Conservation (phyloP, 1,284 basidiomycete species). For the Tausonia pullulans region DNA sequence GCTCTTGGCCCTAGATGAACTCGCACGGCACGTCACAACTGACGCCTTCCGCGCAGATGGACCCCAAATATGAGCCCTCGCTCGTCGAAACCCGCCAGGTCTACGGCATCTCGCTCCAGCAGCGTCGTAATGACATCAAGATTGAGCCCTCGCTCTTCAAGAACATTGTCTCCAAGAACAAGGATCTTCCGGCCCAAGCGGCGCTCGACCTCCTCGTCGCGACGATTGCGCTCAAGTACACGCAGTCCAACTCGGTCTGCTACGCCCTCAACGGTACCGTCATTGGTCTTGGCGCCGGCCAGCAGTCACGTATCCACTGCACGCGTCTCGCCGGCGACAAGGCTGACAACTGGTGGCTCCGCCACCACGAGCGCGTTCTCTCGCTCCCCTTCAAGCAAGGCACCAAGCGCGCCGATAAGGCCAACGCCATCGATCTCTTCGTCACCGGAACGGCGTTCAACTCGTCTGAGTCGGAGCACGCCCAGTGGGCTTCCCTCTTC, state of each 20-base stretch:
- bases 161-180: conserved; percentile 81
- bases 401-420: conserved; percentile 93
- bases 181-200: conserved; percentile 46
- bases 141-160: conserved; percentile 71
- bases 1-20: background rate
- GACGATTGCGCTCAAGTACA: conserved; percentile 95
- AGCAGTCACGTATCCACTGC: conserved; percentile 98
- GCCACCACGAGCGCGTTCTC: conserved; percentile 88
- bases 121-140: conserved; percentile 82
- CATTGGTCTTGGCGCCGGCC: conserved; percentile 92
- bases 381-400: conserved; percentile 92
- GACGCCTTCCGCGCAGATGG: conserved; percentile 50
- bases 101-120: conserved; percentile 83
- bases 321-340: conserved; percentile 94
- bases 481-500: conserved; percentile 85
- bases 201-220: conserved; percentile 83
- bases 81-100: conserved; percentile 87
- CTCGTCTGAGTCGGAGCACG: conserved; percentile 68
- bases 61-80: conserved; percentile 63
- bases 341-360: conserved; percentile 99
- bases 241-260: conserved; percentile 96
- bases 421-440: conserved; percentile 95
- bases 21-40: conserved; percentile 12
- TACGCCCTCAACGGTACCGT: conserved; percentile 90
- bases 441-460: conserved; percentile 75